Evolutionary conservation across 2,329 filamentous ascomycete species (phyloP).

Genomic region (Trichoderma atrobrunneum): DNA sequence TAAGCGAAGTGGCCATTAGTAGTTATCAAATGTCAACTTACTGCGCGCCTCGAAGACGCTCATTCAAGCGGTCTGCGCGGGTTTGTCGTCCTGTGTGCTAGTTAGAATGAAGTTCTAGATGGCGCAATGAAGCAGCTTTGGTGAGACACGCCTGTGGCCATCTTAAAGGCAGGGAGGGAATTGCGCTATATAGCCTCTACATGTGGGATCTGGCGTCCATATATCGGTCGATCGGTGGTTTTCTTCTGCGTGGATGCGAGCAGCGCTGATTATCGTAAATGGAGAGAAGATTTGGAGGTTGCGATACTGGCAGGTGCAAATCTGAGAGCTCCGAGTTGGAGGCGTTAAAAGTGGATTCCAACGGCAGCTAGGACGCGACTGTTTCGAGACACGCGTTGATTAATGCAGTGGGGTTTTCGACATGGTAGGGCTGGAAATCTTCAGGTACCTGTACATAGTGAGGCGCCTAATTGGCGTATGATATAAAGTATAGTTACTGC

Average conservation of each 20-base stretch:
- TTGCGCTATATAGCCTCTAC: conserved; percentile 1
- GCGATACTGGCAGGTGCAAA: not conserved
- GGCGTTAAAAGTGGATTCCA: not conserved
- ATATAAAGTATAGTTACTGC: not conserved
- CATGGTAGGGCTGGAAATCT: not conserved
- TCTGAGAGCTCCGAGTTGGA: not conserved
- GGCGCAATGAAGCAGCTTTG: not conserved
- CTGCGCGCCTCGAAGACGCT: conserved; percentile 64
- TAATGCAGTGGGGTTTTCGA: not conserved
- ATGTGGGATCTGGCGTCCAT: not conserved
- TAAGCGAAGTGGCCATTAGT: not conserved
- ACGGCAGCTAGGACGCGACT: conserved; percentile 13
- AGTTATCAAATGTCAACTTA: conserved; percentile 35
- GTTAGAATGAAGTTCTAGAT: not conserved
- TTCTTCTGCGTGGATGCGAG: not conserved
- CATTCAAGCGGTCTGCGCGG: conserved; percentile 61
- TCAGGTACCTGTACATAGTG: not conserved
- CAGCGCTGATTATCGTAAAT: not conserved
- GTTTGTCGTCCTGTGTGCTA: conserved; percentile 39
- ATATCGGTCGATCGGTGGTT: not conserved
- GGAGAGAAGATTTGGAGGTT: not conserved
- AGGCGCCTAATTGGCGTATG: accelerated
- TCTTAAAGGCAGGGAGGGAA: conserved; percentile 22
- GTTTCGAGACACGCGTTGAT: conserved; percentile 21
- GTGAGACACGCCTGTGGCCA: conserved; percentile 36